phyloP scores from a whole-genome alignment of 768 basidiomycete genomes.

The Mycena venus region DNA sequence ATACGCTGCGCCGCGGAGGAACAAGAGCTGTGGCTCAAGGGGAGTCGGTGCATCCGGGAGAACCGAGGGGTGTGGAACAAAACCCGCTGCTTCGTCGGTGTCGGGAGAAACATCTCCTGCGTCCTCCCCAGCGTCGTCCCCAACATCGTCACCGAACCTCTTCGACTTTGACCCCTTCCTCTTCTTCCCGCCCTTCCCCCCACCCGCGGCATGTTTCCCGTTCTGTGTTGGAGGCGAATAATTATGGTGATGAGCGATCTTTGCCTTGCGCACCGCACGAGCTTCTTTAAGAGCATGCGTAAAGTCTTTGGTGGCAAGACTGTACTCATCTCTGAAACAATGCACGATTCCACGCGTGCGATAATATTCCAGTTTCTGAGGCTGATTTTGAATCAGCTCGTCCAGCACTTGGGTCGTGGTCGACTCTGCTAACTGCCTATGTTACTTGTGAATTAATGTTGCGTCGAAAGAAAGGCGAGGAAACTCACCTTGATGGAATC shows the following conservation, averaged over 20 bases:
- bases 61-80: slow-evolving; percentile 76
- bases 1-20: slow-evolving; percentile 87
- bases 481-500: slow-evolving; percentile 85
- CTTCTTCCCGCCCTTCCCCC: slow-evolving; percentile 60
- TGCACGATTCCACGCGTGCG: slow-evolving; percentile 93
- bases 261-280: slow-evolving; percentile 76
- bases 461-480: background rate
- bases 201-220: slow-evolving; percentile 44
- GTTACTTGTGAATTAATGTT: slow-evolving; percentile 27
- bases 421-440: slow-evolving; percentile 87
- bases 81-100: slow-evolving; percentile 52
- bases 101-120: slow-evolving; percentile 19
- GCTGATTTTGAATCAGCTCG: slow-evolving; percentile 78
- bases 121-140: slow-evolving; percentile 38
- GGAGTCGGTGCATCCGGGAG: slow-evolving; percentile 87
- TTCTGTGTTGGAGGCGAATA: slow-evolving; percentile 43
- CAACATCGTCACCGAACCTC: slow-evolving; percentile 47
- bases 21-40: slow-evolving; percentile 86
- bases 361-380: slow-evolving; percentile 86
- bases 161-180: slow-evolving; percentile 66
- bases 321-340: slow-evolving; percentile 88
- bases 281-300: slow-evolving; percentile 86
- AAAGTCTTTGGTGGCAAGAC: slow-evolving; percentile 82
- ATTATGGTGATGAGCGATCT: slow-evolving; percentile 64
- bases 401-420: slow-evolving; percentile 85